Conservation (phyloP, 2,329 filamentous ascomycete genomes). For the Endothia cerciana region DNA sequence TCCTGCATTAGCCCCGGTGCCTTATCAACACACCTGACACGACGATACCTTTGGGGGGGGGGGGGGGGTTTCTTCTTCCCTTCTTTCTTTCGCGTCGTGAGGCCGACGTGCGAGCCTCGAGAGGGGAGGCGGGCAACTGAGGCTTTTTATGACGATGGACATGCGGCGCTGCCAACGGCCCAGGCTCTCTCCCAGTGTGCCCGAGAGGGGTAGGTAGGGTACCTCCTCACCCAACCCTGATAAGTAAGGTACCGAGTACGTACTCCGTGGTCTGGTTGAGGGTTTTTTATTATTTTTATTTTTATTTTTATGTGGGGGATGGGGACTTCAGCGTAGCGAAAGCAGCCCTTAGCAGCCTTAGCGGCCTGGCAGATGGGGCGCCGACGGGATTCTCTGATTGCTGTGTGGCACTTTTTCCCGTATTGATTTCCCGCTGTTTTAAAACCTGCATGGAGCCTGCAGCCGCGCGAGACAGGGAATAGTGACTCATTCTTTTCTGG, state of each 20-base stretch:
- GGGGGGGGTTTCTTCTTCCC: too few relatives aligned
- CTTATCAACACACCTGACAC: not conserved
- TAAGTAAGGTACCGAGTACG: not conserved
- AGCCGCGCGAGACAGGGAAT: constrained; percentile 16
- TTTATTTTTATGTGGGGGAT: not conserved
- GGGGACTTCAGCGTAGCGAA: not conserved
- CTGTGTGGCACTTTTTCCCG: not conserved
- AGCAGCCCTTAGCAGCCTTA: not conserved
- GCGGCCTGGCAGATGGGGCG: not conserved
- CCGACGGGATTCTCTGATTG: not conserved
- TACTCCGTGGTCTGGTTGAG: not conserved
- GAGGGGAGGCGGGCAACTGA: too few relatives aligned
- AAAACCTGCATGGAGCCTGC: constrained; percentile 1
- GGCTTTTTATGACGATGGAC: too few relatives aligned
- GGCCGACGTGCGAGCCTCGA: too few relatives aligned
- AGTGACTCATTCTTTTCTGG: constrained; percentile 18
- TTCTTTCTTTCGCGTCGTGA: too few relatives aligned
- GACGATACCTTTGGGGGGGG: not conserved
- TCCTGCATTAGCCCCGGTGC: not conserved
- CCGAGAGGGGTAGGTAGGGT: too few relatives aligned
- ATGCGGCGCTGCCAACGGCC: too few relatives aligned
- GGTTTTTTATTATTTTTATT: too few relatives aligned
- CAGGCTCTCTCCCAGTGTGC: too few relatives aligned
- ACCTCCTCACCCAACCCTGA: not conserved
- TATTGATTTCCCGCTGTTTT: constrained; percentile 4